These are phyloP conservation scores for Cercospora sp. DNA, from an alignment of 2,329 filamentous ascomycete species.

Conservation along the genomic window DNA sequence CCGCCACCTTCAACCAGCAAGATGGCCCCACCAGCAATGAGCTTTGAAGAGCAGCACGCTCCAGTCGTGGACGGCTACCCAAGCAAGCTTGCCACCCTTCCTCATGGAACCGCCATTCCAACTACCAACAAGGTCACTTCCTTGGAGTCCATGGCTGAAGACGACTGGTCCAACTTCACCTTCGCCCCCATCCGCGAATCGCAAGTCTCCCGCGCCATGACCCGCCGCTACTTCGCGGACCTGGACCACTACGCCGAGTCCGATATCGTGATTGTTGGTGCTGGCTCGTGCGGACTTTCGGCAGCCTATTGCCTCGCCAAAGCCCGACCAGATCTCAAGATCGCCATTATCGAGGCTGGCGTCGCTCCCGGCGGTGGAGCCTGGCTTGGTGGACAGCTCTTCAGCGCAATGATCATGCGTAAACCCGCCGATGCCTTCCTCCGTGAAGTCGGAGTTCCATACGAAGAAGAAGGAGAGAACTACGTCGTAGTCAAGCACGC, in stretches of 20 bases:
- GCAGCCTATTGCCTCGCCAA: conserved; percentile 82
- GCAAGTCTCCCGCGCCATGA: conserved; percentile 89
- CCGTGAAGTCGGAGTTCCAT: conserved; percentile 75
- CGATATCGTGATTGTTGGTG: conserved; percentile 90
- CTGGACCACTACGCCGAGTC: conserved; percentile 87
- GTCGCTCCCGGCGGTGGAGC: conserved; percentile 86
- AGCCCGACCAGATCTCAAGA: conserved; percentile 83
- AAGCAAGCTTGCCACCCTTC: conserved; percentile 49
- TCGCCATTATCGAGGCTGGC: conserved; percentile 84
- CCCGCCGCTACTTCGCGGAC: conserved; percentile 86
- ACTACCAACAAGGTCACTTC: conserved; percentile 42
- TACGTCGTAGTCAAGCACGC: conserved; percentile 94
- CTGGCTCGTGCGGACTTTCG: conserved; percentile 82
- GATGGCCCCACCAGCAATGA: conserved; percentile 54
- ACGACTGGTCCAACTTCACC: conserved; percentile 77
- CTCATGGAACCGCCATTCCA: conserved; percentile 39
- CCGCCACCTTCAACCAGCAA: neutral
- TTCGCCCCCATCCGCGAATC: conserved; percentile 88
- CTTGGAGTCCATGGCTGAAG: conserved; percentile 62
- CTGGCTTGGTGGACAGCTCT: conserved; percentile 91
- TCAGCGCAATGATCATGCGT: conserved; percentile 93
- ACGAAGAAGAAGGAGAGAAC: conserved; percentile 76
- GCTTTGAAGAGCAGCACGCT: conserved; percentile 53
- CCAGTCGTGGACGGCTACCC: conserved; percentile 33
- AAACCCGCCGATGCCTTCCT: conserved; percentile 88